Base-by-base conservation (phyloP, 1,284 basidiomycete genomes). In the Ustilago curta region DNA sequence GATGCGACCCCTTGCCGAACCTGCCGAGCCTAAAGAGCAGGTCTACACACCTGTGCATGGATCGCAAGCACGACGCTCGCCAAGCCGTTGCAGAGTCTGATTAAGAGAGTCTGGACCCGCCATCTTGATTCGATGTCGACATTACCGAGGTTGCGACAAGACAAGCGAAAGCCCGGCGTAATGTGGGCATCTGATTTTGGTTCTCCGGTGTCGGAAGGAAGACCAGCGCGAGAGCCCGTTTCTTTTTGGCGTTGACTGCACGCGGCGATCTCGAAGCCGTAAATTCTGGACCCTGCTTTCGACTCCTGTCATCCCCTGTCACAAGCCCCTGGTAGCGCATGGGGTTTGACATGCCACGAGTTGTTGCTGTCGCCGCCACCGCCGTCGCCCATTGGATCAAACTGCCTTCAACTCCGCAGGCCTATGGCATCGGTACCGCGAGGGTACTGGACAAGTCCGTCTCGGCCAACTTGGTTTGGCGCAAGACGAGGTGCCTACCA, bases 201-300 rank as follows among this genome's bases (percentile, higher is more conserved):
- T 35, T 35, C 11, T 3, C 32, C 8, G 8, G 8, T 35, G 14
- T 35, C 32, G 9, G 14, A 35, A 7, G 6, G 8, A 35, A 35
- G 32, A n/a, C 32, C 32, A 35, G 32, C 6, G 32, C 8, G 32
- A 35, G n/a, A 35, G 32, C 32, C 6, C 14, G n/a, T n/a, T n/a
- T n/a, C n/a, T 35, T 12, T 35, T 35, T 35, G 7, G 32, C 32
- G 32, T 35, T 18, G 31, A 7, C 35, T 52, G 55, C 61, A 42
- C 37, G 42, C 51, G 53, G 48, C 54, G 53, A 63, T 63, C 60
- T 45, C 14, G 19, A 63, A 39, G 31, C 31, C 16, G 25, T 32
- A 19, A 51, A 47, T 63, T 63, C 60, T 63, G 53, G 54, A 57
- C 54, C 60, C 53, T 56, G 40, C 16, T 50, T 31, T 37, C 11